These are phyloP conservation scores for Pseudogymnoascus sp. DNA, from an alignment of 2,329 filamentous ascomycete species.

Conservation along the genomic window DNA sequence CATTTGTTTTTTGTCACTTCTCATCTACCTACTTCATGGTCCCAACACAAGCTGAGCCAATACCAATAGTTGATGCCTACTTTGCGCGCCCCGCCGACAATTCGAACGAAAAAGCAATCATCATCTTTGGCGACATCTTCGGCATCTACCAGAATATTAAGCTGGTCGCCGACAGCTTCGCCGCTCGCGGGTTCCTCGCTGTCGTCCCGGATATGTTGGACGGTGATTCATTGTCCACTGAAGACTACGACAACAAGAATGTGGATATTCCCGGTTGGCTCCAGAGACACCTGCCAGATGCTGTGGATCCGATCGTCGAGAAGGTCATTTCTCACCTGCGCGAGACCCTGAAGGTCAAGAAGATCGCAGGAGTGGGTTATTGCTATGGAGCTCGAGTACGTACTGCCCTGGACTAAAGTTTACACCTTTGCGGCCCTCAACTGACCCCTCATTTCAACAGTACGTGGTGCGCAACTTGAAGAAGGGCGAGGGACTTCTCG, in stretches of 20 bases:
- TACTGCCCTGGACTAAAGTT: constrained; percentile 61
- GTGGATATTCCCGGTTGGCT: not conserved
- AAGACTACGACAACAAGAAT: constrained; percentile 37
- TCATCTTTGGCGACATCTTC: constrained; percentile 27
- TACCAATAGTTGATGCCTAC: constrained; percentile 9
- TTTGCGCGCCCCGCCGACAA: constrained; percentile 6
- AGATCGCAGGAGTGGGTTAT: constrained; percentile 59
- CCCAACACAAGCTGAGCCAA: not conserved
- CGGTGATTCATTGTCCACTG: constrained; percentile 48
- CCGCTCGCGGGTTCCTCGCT: constrained; percentile 44
- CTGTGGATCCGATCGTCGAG: constrained; percentile 33
- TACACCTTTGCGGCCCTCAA: not conserved
- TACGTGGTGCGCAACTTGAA: not conserved
- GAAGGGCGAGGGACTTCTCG: not conserved
- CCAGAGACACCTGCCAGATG: not conserved
- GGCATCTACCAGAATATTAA: constrained; percentile 47
- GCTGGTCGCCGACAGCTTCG: constrained; percentile 66
- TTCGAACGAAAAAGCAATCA: constrained; percentile 27
- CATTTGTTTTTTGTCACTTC: not conserved
- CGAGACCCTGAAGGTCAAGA: constrained; percentile 38
- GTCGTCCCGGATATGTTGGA: constrained; percentile 65
- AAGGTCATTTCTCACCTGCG: constrained; percentile 49
- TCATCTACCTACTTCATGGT: not conserved
- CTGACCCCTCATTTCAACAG: not conserved
- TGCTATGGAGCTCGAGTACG: constrained; percentile 71